Percentiles rank a stretch among this genome's conserved stretches.
Conservation (phyloP, 1,139 yeast genomes). For the Taphrina confusa region DNA sequence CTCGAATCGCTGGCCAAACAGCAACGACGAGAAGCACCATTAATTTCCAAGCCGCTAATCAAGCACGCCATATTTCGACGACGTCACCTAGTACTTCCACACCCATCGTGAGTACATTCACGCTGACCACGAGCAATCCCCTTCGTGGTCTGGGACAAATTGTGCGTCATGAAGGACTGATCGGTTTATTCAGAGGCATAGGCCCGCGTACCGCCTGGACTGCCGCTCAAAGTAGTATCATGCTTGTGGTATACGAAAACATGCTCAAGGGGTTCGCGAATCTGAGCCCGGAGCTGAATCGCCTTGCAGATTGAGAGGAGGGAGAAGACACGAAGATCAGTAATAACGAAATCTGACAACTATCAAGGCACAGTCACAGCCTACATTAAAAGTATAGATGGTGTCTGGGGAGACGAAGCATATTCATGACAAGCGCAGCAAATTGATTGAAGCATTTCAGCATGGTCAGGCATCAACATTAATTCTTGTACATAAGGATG, state of each 20-base stretch:
- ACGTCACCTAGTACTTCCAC: constrained; percentile 42
- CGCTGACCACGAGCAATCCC: constrained; percentile 44
- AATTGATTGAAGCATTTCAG: background rate
- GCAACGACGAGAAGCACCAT: constrained; percentile 11
- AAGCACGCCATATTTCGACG: constrained; percentile 38
- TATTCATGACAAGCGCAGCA: background rate
- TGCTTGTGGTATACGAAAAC: constrained; percentile 80
- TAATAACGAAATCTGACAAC: background rate
- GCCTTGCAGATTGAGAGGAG: too few relatives aligned
- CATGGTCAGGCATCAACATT: too few relatives aligned
- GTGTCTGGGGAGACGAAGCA: background rate
- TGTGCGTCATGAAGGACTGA: constrained; percentile 69
- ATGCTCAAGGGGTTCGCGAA: constrained; percentile 39
- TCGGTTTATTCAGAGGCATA: constrained; percentile 87
- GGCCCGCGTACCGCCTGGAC: constrained; percentile 98
- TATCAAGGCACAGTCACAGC: background rate
- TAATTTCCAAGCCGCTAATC: constrained; percentile 35
- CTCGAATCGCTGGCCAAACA: background rate
- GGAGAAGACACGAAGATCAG: background rate
- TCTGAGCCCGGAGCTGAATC: constrained; percentile 33
- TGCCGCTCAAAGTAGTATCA: constrained; percentile 88
- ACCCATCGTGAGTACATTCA: constrained; percentile 39
- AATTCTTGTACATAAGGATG: too few relatives aligned
- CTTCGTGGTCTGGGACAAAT: constrained; percentile 64
- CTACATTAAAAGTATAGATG: too few relatives aligned